Base-by-base conservation (phyloP, 805 yeast genomes). In the Cyberlindnera subsufficiens region DNA sequence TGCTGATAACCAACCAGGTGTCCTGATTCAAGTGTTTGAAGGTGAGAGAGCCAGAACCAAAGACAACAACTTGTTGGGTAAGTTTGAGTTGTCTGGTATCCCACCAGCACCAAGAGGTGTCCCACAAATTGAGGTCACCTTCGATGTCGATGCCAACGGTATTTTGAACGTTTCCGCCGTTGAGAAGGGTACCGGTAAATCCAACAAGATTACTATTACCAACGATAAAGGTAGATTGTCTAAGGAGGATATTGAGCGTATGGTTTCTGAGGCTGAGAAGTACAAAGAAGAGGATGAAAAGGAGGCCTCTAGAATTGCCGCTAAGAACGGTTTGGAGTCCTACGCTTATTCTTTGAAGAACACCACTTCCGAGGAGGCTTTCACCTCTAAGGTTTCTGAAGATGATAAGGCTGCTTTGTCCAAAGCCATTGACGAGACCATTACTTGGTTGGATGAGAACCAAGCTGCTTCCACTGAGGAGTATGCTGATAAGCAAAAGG, bases 71-170 rank as follows among this genome's bases (percentile, higher is more conserved):
- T 70, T 89, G 68, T 82, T 90, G 63, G 98, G 97, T 78, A 90
- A 90, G 75, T 90, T 90, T 72, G 97, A 90, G 74, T 82, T 90
- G 62, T 71, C 93, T 55, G 96, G 96, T 68, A 90, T 90, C 54
- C 97, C 97, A 63, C 96, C 96, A 58, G 96, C 96, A 37, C 96
- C 96, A 74, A 88, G 96, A 75, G 97, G 97, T 78, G 95, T 86
- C 54, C 97, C 97, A 64, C 96, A 89, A 76, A 84, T 90, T 60
- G 97, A 90, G 78, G 97, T 90, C 56, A 90, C 96, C 60, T 90
- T 90, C 65, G 97, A 90, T 69, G 75, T 90, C 62, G 97, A 90
- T 69, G 96, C 97, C 55, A 90, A 90, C 71, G 97, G 97, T 77
- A 90, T 90, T 72, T 76, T 90, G 72, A 90, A 90, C 70, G 97